A percentile compares a stretch with the other conserved stretches of the same genome.
phyloP scores from a whole-genome alignment of 495 filamentous ascomycete genomes.

The Aspergillus nanangensis region DNA sequence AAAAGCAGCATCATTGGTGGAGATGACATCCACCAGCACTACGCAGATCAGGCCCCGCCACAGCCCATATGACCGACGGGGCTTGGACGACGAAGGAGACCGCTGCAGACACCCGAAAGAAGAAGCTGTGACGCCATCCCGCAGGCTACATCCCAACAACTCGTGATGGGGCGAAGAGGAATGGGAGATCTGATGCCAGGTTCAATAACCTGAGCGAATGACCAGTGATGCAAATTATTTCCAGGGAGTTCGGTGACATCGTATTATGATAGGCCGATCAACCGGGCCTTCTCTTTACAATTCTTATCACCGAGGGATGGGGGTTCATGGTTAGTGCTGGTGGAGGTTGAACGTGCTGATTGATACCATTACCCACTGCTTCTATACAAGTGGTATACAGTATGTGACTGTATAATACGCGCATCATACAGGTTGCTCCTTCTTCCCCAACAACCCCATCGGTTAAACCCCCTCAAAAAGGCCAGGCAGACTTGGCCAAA shows the following conservation, averaged over 20 bases:
- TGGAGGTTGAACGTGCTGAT: not conserved
- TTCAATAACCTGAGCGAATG: not conserved
- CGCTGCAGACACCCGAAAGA: conserved; percentile 17
- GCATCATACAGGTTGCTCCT: no score
- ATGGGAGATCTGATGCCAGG: conserved; percentile 4
- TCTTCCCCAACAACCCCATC: no score
- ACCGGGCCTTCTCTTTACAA: not conserved
- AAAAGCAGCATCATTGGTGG: conserved; percentile 12
- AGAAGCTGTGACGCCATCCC: conserved; percentile 21
- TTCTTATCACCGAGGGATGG: not conserved
- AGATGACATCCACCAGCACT: conserved; percentile 6
- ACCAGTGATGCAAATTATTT: conserved; percentile 15
- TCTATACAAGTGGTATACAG: no score
- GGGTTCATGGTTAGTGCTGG: not conserved
- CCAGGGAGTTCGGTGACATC: not conserved
- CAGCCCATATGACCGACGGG: conserved; percentile 15
- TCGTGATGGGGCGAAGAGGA: conserved; percentile 7
- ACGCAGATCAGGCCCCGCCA: conserved; percentile 15
- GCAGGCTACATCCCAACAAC: conserved; percentile 7
- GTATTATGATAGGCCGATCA: not conserved
- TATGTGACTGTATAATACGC: no score
- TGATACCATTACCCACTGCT: no score
- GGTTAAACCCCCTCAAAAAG: no score
- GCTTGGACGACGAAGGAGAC: not conserved
- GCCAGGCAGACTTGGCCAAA: no score